These are phyloP conservation scores for Aethionema arabicum DNA, from an alignment of 345 rosid species.

Conservation along the genomic window DNA sequence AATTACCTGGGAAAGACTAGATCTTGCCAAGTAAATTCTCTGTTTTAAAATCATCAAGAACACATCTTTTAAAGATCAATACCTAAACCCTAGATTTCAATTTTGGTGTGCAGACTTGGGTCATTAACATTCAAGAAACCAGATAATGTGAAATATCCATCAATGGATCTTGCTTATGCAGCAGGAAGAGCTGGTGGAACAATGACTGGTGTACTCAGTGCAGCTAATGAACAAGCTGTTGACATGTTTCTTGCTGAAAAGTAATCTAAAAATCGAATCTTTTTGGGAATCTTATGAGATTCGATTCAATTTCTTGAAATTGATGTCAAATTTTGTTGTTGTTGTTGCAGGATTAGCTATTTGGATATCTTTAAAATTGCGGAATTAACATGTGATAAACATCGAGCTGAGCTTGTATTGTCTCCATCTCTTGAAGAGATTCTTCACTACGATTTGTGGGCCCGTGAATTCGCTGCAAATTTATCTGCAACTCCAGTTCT, in stretches of 20 bases:
- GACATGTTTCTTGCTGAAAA: slow-evolving; percentile 79
- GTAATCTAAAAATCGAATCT: slow-evolving; percentile 42
- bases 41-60: neutral
- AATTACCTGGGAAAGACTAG: slow-evolving; percentile 93
- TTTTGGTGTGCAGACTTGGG: slow-evolving; percentile 61
- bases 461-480: slow-evolving; percentile 64
- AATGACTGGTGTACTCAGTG: slow-evolving; percentile 99
- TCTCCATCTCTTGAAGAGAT: slow-evolving; percentile 87
- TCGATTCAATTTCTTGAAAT: slow-evolving; percentile 1
- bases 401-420: slow-evolving; percentile 61
- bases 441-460: slow-evolving; percentile 88
- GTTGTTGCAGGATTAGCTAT: slow-evolving; percentile 68
- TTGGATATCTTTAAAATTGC: slow-evolving; percentile 92
- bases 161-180: slow-evolving; percentile 91
- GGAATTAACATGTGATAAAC: slow-evolving; percentile 79
- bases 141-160: slow-evolving; percentile 85
- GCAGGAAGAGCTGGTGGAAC: slow-evolving; percentile 99
- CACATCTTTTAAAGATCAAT: neutral
- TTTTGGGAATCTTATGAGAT: neutral
- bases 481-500: slow-evolving; percentile 52
- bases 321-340: neutral
- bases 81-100: slow-evolving; percentile 1
- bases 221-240: slow-evolving; percentile 89
- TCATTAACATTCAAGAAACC: slow-evolving; percentile 88
- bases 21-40: slow-evolving; percentile 78